Evolutionary conservation across 495 filamentous ascomycete species (phyloP).

Genomic region (Penicillium cosmopolitanum): DNA sequence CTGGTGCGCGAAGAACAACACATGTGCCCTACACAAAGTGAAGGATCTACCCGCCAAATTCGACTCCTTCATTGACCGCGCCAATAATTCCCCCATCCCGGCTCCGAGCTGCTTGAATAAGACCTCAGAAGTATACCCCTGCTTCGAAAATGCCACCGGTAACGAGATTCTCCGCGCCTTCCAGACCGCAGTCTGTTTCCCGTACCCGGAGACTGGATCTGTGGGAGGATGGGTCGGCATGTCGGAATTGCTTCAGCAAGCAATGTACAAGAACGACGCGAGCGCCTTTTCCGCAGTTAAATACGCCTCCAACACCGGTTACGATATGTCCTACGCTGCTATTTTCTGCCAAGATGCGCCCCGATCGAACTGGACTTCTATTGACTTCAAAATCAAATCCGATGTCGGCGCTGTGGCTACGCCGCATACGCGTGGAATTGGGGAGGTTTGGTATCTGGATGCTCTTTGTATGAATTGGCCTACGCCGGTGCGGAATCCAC

Average conservation of each 20-base stretch:
- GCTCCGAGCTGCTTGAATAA: not conserved
- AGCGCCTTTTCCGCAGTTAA: not conserved
- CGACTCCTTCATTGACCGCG: slow-evolving; percentile 1
- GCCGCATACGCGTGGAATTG: slow-evolving; percentile 3
- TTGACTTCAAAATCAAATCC: not conserved
- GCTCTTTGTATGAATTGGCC: not conserved
- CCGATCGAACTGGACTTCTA: not conserved
- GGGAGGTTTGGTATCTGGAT: not conserved
- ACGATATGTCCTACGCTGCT: slow-evolving; percentile 1
- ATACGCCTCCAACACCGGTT: not conserved
- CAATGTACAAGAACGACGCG: not conserved
- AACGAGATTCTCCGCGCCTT: not conserved
- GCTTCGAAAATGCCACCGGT: not conserved
- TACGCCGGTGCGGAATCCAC: slow-evolving; percentile 1
- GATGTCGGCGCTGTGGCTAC: not conserved
- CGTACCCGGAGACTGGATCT: not conserved
- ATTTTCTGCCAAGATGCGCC: slow-evolving; percentile 1
- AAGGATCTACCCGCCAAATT: not conserved
- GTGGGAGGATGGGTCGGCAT: not conserved
- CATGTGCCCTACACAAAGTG: not conserved
- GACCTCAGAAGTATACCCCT: not conserved
- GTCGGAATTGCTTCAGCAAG: not conserved
- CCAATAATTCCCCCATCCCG: not conserved
- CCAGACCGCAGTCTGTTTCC: not conserved
- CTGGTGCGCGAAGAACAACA: slow-evolving; percentile 31